A percentile compares a stretch with the other conserved stretches of the same genome.
These are phyloP conservation scores for Salvia miltiorrhiza DNA, from an alignment of 257 asterid genomes.

Conservation along the genomic window DNA sequence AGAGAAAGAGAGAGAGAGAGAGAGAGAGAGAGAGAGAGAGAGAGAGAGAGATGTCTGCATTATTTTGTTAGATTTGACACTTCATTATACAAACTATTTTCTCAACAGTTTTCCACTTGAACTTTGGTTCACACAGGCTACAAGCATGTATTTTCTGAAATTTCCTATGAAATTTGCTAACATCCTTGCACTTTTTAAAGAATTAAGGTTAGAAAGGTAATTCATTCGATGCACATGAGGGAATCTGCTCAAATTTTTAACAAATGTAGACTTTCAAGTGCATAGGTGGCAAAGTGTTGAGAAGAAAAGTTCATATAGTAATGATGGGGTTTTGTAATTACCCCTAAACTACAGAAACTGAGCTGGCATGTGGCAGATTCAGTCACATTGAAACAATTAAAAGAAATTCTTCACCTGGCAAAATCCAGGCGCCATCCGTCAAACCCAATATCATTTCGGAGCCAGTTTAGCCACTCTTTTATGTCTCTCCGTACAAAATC, in stretches of 20 bases:
- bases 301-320: background rate
- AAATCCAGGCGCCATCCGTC: slow-evolving; percentile 68
- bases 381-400: background rate
- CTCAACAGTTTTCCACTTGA: background rate
- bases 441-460: slow-evolving; percentile 42
- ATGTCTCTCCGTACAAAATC: slow-evolving; percentile 49
- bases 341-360: no score
- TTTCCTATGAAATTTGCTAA: background rate
- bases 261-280: background rate
- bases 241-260: no score
- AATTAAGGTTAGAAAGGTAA: background rate
- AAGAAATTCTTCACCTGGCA: slow-evolving; percentile 21
- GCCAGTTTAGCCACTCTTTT: slow-evolving; percentile 53
- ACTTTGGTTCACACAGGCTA: background rate
- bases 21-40: background rate
- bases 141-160: background rate
- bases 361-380: background rate
- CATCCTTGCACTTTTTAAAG: background rate
- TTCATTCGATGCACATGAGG: background rate
- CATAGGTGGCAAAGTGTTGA: background rate
- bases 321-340: no score
- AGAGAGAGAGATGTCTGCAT: background rate
- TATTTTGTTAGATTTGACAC: background rate
- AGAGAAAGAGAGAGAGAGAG: no score
- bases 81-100: background rate